These are phyloP conservation scores for Kodamaea kaohsiungensis DNA, from an alignment of 805 yeast genomes.

Conservation along the genomic window DNA sequence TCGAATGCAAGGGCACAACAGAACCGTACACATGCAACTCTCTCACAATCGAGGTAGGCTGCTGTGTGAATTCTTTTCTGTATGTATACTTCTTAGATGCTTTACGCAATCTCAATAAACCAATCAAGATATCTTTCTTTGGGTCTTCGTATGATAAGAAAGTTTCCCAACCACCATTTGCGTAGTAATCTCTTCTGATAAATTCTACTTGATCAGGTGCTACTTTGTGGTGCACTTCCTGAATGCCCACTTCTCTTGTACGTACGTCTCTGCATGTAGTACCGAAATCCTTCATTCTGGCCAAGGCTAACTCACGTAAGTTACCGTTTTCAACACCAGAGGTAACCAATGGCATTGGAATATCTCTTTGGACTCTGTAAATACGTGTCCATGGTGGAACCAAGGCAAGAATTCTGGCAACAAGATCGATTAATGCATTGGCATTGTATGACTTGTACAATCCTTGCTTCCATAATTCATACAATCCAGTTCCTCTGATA, in stretches of 20 bases:
- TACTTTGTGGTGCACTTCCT: constrained; percentile 96
- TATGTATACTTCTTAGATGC: constrained; percentile 88
- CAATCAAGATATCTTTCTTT: constrained; percentile 91
- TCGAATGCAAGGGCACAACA: constrained; percentile 92
- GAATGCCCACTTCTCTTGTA: constrained; percentile 97
- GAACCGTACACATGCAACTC: constrained; percentile 97
- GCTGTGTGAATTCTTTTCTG: constrained; percentile 80
- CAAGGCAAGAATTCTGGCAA: constrained; percentile 91
- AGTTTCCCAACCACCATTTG: constrained; percentile 99
- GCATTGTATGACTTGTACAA: constrained; percentile 93
- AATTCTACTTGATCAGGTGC: constrained; percentile 97
- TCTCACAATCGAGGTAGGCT: constrained; percentile 92
- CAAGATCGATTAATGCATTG: constrained; percentile 88
- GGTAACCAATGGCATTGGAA: constrained; percentile 97
- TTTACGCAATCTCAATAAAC: constrained; percentile 81
- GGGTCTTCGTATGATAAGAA: constrained; percentile 96
- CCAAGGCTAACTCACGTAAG: constrained; percentile 89
- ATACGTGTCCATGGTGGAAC: constrained; percentile 99
- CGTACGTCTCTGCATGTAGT: constrained; percentile 94
- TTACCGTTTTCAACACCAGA: constrained; percentile 99
- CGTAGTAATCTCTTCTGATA: constrained; percentile 92
- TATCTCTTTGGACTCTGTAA: constrained; percentile 97
- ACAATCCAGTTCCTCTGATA: constrained; percentile 94
- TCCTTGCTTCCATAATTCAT: constrained; percentile 97
- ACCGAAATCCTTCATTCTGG: constrained; percentile 98